Percentiles rank a stretch among this genome's conserved stretches.
Evolutionary conservation across 139 green algal genomes (phyloP).

Genomic region (Chlorella sp.): DNA sequence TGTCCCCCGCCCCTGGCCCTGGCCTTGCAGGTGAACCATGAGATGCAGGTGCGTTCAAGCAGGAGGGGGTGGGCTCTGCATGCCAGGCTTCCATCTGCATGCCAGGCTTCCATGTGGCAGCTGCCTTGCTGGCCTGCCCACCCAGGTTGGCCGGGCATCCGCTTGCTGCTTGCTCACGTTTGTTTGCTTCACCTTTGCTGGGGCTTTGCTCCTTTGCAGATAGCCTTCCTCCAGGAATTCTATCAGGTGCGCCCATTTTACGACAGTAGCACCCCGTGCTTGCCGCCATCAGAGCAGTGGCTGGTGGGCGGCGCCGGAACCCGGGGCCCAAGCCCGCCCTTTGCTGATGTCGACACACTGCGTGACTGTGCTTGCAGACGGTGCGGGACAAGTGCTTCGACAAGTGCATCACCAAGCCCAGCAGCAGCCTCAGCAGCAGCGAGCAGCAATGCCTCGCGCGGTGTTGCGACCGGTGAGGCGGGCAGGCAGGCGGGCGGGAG

Average conservation of each 20-base stretch:
- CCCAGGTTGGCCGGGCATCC: too few species aligned
- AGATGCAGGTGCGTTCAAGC: slow-evolving; percentile 34
- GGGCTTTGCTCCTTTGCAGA: not conserved
- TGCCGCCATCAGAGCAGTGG: not conserved
- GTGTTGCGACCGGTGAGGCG: slow-evolving; percentile 92
- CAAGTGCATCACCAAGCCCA: slow-evolving; percentile 88
- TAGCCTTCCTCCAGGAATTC: slow-evolving; percentile 50
- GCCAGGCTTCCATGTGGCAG: not conserved
- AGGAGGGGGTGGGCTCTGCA: not conserved
- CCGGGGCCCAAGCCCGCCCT: too few species aligned
- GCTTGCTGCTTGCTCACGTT: not conserved
- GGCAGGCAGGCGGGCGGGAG: slow-evolving; percentile 38
- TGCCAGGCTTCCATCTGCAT: too few species aligned
- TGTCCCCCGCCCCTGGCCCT: not conserved
- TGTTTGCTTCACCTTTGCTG: not conserved
- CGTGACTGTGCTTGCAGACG: slow-evolving; percentile 64
- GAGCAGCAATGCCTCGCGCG: slow-evolving; percentile 90
- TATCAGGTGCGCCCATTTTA: slow-evolving; percentile 40
- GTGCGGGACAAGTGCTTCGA: slow-evolving; percentile 97
- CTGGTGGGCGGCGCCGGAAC: not conserved
- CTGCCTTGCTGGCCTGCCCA: not conserved
- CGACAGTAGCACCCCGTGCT: not conserved
- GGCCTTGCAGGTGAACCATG: slow-evolving; percentile 20
- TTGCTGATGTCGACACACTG: not conserved
- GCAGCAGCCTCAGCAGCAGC: slow-evolving; percentile 83